These are phyloP conservation scores for Suhomyces pyralidae DNA, from an alignment of 805 yeast species.

Conservation along the genomic window DNA sequence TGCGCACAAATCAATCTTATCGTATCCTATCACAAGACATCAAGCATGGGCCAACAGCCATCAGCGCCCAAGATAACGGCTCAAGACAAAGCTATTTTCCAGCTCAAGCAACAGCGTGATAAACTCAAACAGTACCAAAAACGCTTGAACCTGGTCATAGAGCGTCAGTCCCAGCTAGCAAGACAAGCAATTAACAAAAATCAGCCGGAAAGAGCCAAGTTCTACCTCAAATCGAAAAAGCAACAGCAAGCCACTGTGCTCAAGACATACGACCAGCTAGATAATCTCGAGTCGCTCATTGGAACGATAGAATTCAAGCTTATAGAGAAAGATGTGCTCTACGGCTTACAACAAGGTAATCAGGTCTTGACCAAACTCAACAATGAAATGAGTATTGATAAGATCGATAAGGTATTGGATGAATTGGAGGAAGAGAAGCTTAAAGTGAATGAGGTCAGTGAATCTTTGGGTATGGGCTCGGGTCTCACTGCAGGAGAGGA, in stretches of 20 bases:
- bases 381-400: conserved; percentile 70
- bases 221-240: conserved; percentile 72
- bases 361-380: conserved; percentile 71
- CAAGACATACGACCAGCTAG: conserved; percentile 74
- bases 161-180: conserved; percentile 62
- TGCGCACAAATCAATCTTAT: background rate
- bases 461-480: conserved; percentile 43
- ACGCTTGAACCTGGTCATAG: conserved; percentile 54
- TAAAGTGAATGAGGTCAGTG: conserved; percentile 72
- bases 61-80: conserved; percentile 66
- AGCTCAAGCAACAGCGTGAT: conserved; percentile 86
- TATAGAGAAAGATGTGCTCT: conserved; percentile 79
- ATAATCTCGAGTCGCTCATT: conserved; percentile 74
- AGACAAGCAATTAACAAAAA: conserved; percentile 49
- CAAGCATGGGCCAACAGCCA: conserved; percentile 40
- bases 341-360: conserved; percentile 80
- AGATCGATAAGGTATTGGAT: conserved; percentile 80
- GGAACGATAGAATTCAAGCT: conserved; percentile 83
- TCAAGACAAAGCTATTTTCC: conserved; percentile 83
- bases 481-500: conserved; percentile 47
- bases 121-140: conserved; percentile 70
- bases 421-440: conserved; percentile 77
- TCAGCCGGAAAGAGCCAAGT: conserved; percentile 58
- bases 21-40: background rate
- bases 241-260: conserved; percentile 73